These are phyloP conservation scores for Fusarium chlamydosporum DNA, from an alignment of 2,329 filamentous ascomycete species.

Conservation along the genomic window DNA sequence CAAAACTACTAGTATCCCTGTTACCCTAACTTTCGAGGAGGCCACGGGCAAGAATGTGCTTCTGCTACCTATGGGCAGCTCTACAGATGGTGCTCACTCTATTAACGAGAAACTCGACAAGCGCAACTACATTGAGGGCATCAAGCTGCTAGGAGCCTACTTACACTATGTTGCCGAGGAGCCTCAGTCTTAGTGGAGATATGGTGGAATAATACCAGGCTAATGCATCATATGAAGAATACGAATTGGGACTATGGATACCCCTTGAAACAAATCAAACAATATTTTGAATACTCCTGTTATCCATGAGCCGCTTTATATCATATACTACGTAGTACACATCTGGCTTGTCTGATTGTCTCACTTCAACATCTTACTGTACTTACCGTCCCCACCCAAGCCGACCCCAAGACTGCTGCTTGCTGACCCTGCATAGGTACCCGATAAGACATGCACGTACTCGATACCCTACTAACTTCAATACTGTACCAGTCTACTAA, in stretches of 20 bases:
- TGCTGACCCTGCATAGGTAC: not conserved
- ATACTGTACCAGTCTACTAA: not conserved
- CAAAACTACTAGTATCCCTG: constrained; percentile 78
- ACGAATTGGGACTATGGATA: constrained; percentile 7
- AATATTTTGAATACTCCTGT: not conserved
- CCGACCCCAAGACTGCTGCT: constrained; percentile 3
- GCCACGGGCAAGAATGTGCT: constrained; percentile 98
- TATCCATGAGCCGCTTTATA: not conserved
- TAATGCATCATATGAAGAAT: constrained; percentile 33
- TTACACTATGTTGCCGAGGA: constrained; percentile 96
- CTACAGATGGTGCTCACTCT: constrained; percentile 94
- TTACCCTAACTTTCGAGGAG: constrained; percentile 97
- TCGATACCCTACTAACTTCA: not conserved
- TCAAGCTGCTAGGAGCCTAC: constrained; percentile 94
- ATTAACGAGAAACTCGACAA: constrained; percentile 99
- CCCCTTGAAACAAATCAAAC: not conserved
- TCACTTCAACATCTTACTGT: not conserved
- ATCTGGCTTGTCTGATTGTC: not conserved
- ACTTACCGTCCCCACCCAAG: not conserved
- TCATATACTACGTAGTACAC: not conserved
- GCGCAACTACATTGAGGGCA: constrained; percentile 98
- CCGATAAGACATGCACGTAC: constrained; percentile 35
- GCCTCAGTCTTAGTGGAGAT: constrained; percentile 63
- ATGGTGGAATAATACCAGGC: constrained; percentile 15
- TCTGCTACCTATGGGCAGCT: constrained; percentile 95